A percentile compares a stretch with the other conserved stretches of the same genome.
Conservation (phyloP, 75 land plant species). For the Cryptomeria japonica region DNA sequence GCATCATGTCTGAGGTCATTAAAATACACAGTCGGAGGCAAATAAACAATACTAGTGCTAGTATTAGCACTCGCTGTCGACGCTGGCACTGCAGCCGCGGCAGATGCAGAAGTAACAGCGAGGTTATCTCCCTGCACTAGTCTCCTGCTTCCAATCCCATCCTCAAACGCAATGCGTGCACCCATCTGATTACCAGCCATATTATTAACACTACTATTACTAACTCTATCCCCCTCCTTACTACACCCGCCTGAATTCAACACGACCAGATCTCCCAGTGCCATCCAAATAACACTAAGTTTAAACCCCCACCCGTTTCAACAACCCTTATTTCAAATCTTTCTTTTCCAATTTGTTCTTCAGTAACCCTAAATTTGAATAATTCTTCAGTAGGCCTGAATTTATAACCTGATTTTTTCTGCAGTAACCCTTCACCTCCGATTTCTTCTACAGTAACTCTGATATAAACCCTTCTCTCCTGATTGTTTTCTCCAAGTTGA, state of each 20-base stretch:
- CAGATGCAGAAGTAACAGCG: slow-evolving; percentile 14
- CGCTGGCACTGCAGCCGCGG: slow-evolving; percentile 2
- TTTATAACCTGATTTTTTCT: background rate
- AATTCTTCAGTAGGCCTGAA: background rate
- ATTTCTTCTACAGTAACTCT: background rate
- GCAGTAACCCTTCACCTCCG: background rate
- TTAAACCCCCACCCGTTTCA: slow-evolving; percentile 14
- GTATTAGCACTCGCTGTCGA: background rate
- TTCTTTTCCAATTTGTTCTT: background rate
- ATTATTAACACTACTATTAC: slow-evolving; percentile 22
- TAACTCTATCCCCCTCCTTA: slow-evolving; percentile 56
- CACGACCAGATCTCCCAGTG: slow-evolving; percentile 70
- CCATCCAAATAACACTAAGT: slow-evolving; percentile 55
- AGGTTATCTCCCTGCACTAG: slow-evolving; percentile 23
- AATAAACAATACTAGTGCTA: slow-evolving; percentile 47
- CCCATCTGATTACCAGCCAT: slow-evolving; percentile 30
- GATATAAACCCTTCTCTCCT: background rate
- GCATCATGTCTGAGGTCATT: slow-evolving; percentile 79
- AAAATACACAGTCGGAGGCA: slow-evolving; percentile 71
- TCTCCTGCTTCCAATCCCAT: slow-evolving; percentile 12
- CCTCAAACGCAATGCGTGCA: slow-evolving; percentile 18
- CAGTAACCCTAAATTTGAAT: background rate
- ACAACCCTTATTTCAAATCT: slow-evolving; percentile 1
- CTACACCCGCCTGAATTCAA: slow-evolving; percentile 13
- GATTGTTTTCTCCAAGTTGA: background rate